phyloP scores from a whole-genome alignment of 1,284 basidiomycete species.

The Cryptococcus sp. region DNA sequence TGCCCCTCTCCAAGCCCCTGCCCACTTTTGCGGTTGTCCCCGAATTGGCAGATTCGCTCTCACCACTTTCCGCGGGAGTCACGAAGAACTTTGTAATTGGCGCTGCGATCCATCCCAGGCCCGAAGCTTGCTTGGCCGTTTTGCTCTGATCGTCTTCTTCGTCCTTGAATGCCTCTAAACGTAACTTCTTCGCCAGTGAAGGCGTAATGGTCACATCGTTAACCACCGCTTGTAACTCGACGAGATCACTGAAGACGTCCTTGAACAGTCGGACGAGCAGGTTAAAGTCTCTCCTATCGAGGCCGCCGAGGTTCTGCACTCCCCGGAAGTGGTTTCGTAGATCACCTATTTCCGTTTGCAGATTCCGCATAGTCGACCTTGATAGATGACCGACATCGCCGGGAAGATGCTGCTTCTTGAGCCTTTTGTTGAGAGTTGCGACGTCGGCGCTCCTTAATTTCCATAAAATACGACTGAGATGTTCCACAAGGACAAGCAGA shows the following conservation, averaged over 20 bases:
- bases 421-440: conserved; percentile 78
- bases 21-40: neutral
- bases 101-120: conserved; percentile 69
- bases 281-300: conserved; percentile 80
- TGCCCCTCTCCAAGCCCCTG: conserved; percentile 22
- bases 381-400: conserved; percentile 87
- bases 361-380: conserved; percentile 73
- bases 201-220: conserved; percentile 93
- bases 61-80: conserved; percentile 31
- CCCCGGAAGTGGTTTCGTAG: conserved; percentile 74
- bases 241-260: conserved; percentile 81
- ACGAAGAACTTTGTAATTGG: conserved; percentile 53
- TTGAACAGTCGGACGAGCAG: conserved; percentile 79
- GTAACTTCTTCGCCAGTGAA: conserved; percentile 67
- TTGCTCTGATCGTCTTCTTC: conserved; percentile 49
- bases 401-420: conserved; percentile 84
- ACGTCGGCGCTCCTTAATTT: conserved; percentile 81
- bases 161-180: conserved; percentile 59
- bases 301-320: conserved; percentile 61
- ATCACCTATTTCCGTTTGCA: conserved; percentile 69
- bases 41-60: conserved; percentile 9
- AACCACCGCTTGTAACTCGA: conserved; percentile 74
- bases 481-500: conserved; percentile 63
- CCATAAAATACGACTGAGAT: conserved; percentile 65
- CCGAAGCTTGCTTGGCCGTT: conserved; percentile 38